Conservation (phyloP, 2,329 filamentous ascomycete species). For the Fusarium lateritium region DNA sequence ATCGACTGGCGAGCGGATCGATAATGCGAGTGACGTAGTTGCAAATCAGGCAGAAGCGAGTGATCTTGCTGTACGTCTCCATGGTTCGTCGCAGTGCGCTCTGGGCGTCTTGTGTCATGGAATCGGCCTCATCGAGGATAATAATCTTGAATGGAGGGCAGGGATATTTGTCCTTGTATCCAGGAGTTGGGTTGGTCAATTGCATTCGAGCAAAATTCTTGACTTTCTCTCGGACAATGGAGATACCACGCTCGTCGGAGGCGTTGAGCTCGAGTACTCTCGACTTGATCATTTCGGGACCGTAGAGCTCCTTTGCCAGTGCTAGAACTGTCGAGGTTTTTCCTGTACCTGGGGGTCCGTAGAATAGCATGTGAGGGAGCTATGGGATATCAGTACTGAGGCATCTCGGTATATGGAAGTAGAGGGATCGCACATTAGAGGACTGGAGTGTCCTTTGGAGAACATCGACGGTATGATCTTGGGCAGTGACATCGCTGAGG, state of each 20-base stretch:
- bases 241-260: constrained; percentile 97
- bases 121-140: constrained; percentile 97
- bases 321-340: constrained; percentile 99
- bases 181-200: constrained; percentile 83
- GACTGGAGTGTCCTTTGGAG: constrained; percentile 94
- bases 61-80: constrained; percentile 98
- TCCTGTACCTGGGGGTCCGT: constrained; percentile 95
- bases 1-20: constrained; percentile 92
- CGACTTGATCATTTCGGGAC: constrained; percentile 91
- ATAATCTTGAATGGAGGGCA: constrained; percentile 99
- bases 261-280: constrained; percentile 99
- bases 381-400: constrained; percentile 25
- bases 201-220: constrained; percentile 98
- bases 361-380: constrained; percentile 99
- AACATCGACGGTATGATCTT: constrained; percentile 96
- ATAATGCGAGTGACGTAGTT: constrained; percentile 99
- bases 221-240: constrained; percentile 96
- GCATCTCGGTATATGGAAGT: neutral
- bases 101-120: constrained; percentile 99
- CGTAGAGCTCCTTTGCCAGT: constrained; percentile 96
- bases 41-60: constrained; percentile 96
- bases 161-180: constrained; percentile 81
- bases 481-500: constrained; percentile 93
- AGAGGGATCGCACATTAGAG: constrained; percentile 77
- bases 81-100: constrained; percentile 93